These are phyloP conservation scores for Nissolia schottii DNA, from an alignment of 306 rosid genomes.

Conservation along the genomic window DNA sequence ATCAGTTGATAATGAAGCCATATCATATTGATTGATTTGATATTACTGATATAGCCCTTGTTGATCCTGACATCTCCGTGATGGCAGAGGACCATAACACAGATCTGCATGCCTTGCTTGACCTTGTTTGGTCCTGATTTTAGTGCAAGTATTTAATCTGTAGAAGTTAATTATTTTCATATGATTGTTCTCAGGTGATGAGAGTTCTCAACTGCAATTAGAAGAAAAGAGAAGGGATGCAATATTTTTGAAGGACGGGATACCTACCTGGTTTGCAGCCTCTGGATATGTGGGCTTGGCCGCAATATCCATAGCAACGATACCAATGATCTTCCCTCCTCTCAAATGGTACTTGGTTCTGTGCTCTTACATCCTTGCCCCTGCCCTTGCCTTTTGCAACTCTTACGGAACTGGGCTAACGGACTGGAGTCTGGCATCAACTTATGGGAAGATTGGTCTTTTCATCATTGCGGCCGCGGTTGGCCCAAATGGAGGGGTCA, in stretches of 20 bases:
- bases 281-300: conserved; percentile 80
- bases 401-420: conserved; percentile 92
- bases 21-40: not conserved
- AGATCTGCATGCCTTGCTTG: conserved; percentile 4
- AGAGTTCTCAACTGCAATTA: conserved; percentile 35
- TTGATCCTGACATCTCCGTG: not conserved
- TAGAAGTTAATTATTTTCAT: conserved; percentile 17
- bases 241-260: conserved; percentile 72
- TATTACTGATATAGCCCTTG: not conserved
- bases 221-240: conserved; percentile 62
- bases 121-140: not conserved
- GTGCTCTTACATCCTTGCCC: conserved; percentile 77
- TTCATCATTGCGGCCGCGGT: conserved; percentile 76
- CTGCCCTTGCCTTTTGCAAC: conserved; percentile 93
- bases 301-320: conserved; percentile 62
- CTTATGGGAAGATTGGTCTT: conserved; percentile 92
- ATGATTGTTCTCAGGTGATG: conserved; percentile 47
- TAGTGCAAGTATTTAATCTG: not conserved
- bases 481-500: conserved; percentile 77
- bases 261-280: conserved; percentile 85
- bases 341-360: conserved; percentile 92
- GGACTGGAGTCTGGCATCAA: conserved; percentile 71
- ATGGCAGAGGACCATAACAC: not conserved
- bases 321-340: conserved; percentile 86
- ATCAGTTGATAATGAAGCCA: conserved; percentile 14